Percentiles rank a stretch among this genome's conserved stretches.
These are phyloP conservation scores for Yamadazyma buinensis DNA, from an alignment of 1,139 yeast genomes.

Conservation along the genomic window DNA sequence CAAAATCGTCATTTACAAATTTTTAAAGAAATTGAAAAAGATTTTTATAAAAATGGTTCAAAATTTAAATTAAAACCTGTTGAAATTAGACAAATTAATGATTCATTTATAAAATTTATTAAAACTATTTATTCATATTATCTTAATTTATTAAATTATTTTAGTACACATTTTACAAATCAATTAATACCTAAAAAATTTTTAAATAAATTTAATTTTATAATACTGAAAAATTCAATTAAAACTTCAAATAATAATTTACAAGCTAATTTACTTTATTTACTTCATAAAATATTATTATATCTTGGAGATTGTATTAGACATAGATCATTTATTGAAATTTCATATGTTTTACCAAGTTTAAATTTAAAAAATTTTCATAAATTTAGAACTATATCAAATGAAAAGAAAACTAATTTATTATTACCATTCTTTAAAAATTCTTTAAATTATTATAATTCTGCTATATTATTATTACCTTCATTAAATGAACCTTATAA, in stretches of 20 bases:
- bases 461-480: conserved; percentile 55
- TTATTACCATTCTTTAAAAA: conserved; percentile 22
- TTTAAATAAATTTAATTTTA: conserved; percentile 21
- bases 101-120: conserved; percentile 45
- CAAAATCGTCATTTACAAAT: conserved; percentile 37
- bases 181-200: conserved; percentile 29
- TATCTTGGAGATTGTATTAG: conserved; percentile 60
- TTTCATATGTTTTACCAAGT: conserved; percentile 35
- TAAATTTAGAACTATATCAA: conserved; percentile 32
- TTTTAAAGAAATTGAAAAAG: conserved; percentile 15
- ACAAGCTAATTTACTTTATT: conserved; percentile 41
- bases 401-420: conserved; percentile 23
- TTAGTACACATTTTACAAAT: conserved; percentile 34
- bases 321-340: conserved; percentile 47
- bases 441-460: conserved; percentile 46
- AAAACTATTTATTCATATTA: conserved; percentile 48
- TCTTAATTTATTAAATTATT: conserved; percentile 30
- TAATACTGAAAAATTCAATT: conserved; percentile 13
- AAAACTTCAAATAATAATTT: conserved; percentile 19
- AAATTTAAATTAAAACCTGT: conserved; percentile 35
- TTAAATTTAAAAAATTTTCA: conserved; percentile 30
- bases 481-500: conserved; percentile 65
- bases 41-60: conserved; percentile 11
- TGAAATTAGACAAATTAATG: conserved; percentile 56
- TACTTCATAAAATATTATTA: conserved; percentile 52